Evolutionary conservation across 2,329 filamentous ascomycete genomes (phyloP), one percentile per base, ranked within the genome.

Genomic region (Diplodia sapinea): DNA sequence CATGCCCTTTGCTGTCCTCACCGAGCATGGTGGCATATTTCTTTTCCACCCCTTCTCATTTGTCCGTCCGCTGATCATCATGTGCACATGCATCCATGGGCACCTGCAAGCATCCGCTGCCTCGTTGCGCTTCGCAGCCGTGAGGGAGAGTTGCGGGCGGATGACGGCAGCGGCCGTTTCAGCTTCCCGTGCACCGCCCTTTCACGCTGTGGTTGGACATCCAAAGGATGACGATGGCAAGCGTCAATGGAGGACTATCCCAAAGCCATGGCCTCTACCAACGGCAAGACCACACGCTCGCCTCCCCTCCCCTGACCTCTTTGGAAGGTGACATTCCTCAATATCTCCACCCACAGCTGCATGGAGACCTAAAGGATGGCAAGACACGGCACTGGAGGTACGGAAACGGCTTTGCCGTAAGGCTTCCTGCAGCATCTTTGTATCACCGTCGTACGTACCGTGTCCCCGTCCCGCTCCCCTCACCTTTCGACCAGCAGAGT

Each of bases 371-470:
- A 38, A 13, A 38, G 36, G 36, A 38, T 38, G 36, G 36, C 36
- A 38, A 38, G 36, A 47, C 17, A 47, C n/a, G 43, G 26, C 31
- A 20, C n/a, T 20, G 57, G 40, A 26, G 15, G 26, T 33, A 49
- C 26, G 57, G 56, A n/a, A 29, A 49, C 57, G 26, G 29, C 47
- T 47, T 59, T 59, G 57, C 40, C 23, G n/a, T 31, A 47, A 54
- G 63, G 51, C 63, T 54, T 54, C 63, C 50, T 40, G 63, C 63
- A 65, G 63, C 51, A 65, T 65, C 63, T 43, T 36, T 54, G 63
- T 56, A 23, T 11, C 33, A 65, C 40, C 17, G 63, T 65, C 11
- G 63, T 50, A 56, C 63, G 63, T 56, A 65, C 63, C 63, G 36
- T 17, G 20, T 65, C 8, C 54, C 31, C 33, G 17, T 17, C 17